Conservation (phyloP, 2,329 filamentous ascomycete species). For the Pseudogymnoascus sp. region DNA sequence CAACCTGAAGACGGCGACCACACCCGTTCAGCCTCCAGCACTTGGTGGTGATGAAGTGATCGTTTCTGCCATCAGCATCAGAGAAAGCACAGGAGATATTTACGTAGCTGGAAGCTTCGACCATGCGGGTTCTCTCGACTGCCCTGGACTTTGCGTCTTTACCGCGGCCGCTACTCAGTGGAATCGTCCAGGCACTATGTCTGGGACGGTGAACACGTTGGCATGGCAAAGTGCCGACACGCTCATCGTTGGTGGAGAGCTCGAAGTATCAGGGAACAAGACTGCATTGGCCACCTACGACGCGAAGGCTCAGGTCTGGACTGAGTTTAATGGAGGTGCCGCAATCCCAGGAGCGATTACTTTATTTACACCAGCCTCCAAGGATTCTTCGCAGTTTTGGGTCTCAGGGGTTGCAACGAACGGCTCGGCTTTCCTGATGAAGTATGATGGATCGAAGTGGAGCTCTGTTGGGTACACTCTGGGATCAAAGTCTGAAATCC, state of each 20-base stretch:
- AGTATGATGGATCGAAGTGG: constrained; percentile 70
- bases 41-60: constrained; percentile 61
- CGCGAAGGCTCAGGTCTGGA: constrained; percentile 58
- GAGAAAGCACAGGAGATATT: constrained; percentile 62
- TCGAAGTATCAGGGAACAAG: constrained; percentile 56
- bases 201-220: constrained; percentile 63
- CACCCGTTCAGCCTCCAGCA: constrained; percentile 64
- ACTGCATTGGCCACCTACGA: constrained; percentile 69
- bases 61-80: constrained; percentile 69
- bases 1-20: constrained; percentile 58
- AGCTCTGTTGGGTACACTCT: constrained; percentile 56
- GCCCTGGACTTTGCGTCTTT: constrained; percentile 75
- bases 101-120: constrained; percentile 82
- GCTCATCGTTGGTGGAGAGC: constrained; percentile 69
- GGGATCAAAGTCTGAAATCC: constrained; percentile 58
- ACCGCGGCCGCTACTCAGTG: constrained; percentile 64
- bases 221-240: constrained; percentile 66
- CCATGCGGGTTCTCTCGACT: constrained; percentile 75
- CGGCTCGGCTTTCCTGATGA: constrained; percentile 69
- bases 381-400: constrained; percentile 70
- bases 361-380: constrained; percentile 65
- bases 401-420: constrained; percentile 63
- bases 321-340: constrained; percentile 50
- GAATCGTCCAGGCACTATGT: constrained; percentile 64
- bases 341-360: constrained; percentile 73